Conservation (phyloP, 768 basidiomycete genomes). For the Mycena rosella region DNA sequence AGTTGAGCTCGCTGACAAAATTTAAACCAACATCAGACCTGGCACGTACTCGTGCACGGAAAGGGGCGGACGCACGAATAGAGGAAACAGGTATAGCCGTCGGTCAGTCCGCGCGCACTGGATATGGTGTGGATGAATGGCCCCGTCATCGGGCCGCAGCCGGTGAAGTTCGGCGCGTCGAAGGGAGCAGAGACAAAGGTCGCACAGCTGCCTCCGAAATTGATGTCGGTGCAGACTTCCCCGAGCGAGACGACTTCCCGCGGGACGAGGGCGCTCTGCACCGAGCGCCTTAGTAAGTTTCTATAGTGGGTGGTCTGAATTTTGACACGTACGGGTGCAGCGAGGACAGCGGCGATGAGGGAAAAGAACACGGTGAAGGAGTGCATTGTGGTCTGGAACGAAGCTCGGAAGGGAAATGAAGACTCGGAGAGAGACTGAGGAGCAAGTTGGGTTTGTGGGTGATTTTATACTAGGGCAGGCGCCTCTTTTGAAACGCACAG, state of each 20-base stretch:
- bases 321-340: no score
- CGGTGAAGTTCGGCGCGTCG: not conserved
- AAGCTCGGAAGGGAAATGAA: no score
- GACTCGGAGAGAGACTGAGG: no score
- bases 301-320: not conserved
- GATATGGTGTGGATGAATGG: not conserved
- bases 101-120: not conserved
- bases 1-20: no score
- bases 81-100: not conserved
- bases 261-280: not conserved
- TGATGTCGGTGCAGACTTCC: not conserved
- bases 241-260: not conserved
- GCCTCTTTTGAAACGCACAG: no score
- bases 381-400: no score
- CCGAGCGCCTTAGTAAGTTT: not conserved
- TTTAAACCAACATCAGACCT: no score
- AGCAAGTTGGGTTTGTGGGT: no score
- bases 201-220: not conserved
- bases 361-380: no score
- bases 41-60: no score
- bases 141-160: not conserved
- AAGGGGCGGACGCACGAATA: not conserved
- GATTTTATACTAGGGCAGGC: no score
- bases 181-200: not conserved
- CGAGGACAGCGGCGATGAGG: no score